Conservation (phyloP, 202 grass and related monocot species). For the Digitaria exilis region DNA sequence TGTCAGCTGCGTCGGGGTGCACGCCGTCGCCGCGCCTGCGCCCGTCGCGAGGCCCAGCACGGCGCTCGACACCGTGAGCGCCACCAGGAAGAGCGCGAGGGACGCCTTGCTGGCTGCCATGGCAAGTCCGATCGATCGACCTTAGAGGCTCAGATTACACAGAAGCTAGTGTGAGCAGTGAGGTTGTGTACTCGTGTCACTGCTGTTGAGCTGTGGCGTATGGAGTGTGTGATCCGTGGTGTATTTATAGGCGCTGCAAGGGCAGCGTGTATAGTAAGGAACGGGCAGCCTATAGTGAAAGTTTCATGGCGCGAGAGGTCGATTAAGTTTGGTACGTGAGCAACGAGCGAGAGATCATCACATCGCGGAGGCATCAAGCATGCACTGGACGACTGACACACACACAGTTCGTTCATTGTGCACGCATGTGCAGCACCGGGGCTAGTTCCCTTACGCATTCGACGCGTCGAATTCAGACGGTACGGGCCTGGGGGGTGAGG, state of each 20-base stretch:
- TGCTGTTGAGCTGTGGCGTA: neutral
- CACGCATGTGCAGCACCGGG: neutral
- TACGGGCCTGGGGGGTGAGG: neutral
- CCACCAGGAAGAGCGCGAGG: constrained; percentile 27
- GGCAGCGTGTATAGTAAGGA: no score
- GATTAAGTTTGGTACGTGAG: constrained; percentile 6
- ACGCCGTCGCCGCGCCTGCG: constrained; percentile 61
- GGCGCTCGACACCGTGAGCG: neutral
- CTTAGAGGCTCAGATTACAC: neutral
- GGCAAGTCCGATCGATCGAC: neutral
- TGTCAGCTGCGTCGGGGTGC: constrained; percentile 65
- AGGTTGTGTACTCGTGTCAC: neutral
- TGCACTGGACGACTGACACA: neutral
- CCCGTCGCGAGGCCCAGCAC: constrained; percentile 15
- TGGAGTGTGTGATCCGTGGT: neutral
- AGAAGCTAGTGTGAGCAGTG: neutral
- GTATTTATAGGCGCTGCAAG: constrained; percentile 29
- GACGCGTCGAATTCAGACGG: neutral
- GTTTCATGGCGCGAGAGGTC: neutral
- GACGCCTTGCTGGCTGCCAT: constrained; percentile 39
- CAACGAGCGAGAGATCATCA: neutral
- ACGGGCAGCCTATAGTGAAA: neutral
- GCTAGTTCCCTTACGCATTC: neutral
- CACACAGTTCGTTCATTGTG: neutral
- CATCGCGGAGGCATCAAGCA: neutral